phyloP scores from a whole-genome alignment of 495 filamentous ascomycete genomes.

The Trichocladium antarcticum region DNA sequence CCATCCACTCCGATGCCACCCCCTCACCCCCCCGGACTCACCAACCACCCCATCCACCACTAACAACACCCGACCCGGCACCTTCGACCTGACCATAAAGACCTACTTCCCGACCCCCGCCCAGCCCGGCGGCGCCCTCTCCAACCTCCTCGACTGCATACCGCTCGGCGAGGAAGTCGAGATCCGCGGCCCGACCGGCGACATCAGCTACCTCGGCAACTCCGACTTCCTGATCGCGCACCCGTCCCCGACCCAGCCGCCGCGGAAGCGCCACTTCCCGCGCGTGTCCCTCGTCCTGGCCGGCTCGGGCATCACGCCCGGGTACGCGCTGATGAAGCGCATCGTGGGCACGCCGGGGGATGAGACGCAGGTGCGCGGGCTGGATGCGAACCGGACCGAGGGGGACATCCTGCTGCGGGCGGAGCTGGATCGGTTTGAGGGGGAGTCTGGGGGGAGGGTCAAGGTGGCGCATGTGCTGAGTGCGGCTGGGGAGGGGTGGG shows the following conservation, averaged over 20 bases:
- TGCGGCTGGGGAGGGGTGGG: slow-evolving; percentile 22
- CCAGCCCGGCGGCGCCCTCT: slow-evolving; percentile 9
- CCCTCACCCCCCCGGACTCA: not conserved
- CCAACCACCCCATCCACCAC: not conserved
- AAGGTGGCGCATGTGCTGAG: slow-evolving; percentile 39
- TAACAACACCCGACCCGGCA: not conserved
- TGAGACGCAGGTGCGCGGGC: slow-evolving; percentile 36
- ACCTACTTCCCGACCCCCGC: slow-evolving; percentile 6
- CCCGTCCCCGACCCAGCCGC: slow-evolving; percentile 10
- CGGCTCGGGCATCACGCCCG: slow-evolving; percentile 48
- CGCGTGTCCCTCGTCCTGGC: slow-evolving; percentile 35
- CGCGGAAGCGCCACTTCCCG: slow-evolving; percentile 20
- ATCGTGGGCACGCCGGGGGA: slow-evolving; percentile 42
- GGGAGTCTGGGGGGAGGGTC: slow-evolving; percentile 32
- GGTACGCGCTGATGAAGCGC: slow-evolving; percentile 43
- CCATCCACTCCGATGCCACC: not conserved
- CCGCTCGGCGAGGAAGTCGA: slow-evolving; percentile 33
- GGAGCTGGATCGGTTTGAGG: slow-evolving; percentile 39
- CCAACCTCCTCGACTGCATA: slow-evolving; percentile 36
- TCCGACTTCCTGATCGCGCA: not conserved
- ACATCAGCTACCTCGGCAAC: slow-evolving; percentile 15
- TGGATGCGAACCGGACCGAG: slow-evolving; percentile 55
- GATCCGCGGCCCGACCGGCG: slow-evolving; percentile 41
- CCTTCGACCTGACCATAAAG: slow-evolving; percentile 8
- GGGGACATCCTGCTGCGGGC: slow-evolving; percentile 54